Percentiles rank a stretch among this genome's conserved stretches.
Conservation (phyloP, 768 basidiomycete genomes). For the Gyrodon lividus region DNA sequence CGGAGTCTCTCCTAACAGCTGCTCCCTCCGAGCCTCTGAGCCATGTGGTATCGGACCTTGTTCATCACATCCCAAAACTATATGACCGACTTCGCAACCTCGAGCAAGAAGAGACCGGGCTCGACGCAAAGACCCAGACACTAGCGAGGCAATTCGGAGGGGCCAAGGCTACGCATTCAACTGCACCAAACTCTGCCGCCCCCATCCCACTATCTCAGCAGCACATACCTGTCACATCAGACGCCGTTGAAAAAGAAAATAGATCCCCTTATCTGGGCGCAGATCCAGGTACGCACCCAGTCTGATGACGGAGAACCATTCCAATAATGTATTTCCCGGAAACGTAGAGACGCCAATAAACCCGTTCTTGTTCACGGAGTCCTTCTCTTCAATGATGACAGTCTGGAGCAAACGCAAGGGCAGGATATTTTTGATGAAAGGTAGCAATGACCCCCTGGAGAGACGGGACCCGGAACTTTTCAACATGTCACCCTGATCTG, state of each 20-base stretch:
- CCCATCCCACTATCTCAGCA: conserved; percentile 2
- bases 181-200: neutral
- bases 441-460: conserved; percentile 13
- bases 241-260: neutral
- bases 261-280: conserved; percentile 6
- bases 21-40: conserved; percentile 6
- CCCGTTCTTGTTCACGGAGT: conserved; percentile 17
- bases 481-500: neutral
- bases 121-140: conserved; percentile 15
- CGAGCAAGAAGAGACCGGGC: conserved; percentile 20
- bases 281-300: conserved; percentile 9
- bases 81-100: conserved; percentile 21
- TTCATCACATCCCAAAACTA: conserved; percentile 16
- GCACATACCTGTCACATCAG: neutral
- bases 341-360: conserved; percentile 21
- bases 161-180: neutral
- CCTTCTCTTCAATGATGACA: conserved; percentile 19
- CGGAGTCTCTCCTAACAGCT: neutral
- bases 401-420: conserved; percentile 25
- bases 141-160: conserved; percentile 6
- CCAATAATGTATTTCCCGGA: conserved; percentile 5
- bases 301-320: neutral
- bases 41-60: conserved; percentile 9
- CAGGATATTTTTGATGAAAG: conserved; percentile 19
- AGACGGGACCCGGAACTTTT: conserved; percentile 1